phyloP scores from a whole-genome alignment of 2,329 filamentous ascomycete genomes.

The Botrytis elliptica region DNA sequence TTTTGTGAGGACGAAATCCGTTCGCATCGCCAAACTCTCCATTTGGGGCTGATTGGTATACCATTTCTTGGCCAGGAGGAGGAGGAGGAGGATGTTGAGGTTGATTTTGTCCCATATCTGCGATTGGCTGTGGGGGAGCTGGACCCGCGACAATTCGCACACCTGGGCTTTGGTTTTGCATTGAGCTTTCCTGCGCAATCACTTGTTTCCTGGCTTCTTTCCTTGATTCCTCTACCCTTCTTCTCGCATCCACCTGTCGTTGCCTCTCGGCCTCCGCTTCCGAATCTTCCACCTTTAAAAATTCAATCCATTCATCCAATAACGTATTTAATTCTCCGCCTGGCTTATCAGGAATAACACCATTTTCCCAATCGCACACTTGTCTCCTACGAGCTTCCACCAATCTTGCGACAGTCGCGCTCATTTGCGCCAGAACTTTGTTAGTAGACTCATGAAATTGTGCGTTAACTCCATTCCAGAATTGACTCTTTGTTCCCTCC shows the following conservation, averaged over 20 bases:
- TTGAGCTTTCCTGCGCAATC: slow-evolving; percentile 35
- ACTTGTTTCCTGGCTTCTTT: slow-evolving; percentile 38
- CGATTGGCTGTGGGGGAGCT: slow-evolving; percentile 24
- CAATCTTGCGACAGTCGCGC: slow-evolving; percentile 38
- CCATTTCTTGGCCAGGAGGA: slow-evolving; percentile 27
- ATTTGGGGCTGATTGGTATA: slow-evolving; percentile 26
- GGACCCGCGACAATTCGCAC: slow-evolving; percentile 25
- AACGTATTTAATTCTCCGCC: slow-evolving; percentile 37
- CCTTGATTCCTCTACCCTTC: slow-evolving; percentile 37
- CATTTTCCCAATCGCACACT: slow-evolving; percentile 39
- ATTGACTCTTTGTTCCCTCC: slow-evolving; percentile 39
- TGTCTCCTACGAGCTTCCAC: slow-evolving; percentile 37
- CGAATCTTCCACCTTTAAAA: slow-evolving; percentile 38
- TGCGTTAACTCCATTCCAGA: slow-evolving; percentile 37
- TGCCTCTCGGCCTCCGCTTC: slow-evolving; percentile 39
- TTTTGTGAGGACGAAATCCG: slow-evolving; percentile 35
- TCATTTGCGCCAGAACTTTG: slow-evolving; percentile 39
- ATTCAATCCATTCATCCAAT: slow-evolving; percentile 39
- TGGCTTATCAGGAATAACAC: slow-evolving; percentile 36
- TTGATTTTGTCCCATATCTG: slow-evolving; percentile 26
- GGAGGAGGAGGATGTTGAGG: neutral
- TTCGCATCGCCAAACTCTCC: slow-evolving; percentile 28
- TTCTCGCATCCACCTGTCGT: slow-evolving; percentile 38
- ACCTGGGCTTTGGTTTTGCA: slow-evolving; percentile 27
- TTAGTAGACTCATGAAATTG: slow-evolving; percentile 37